phyloP scores from a whole-genome alignment of 108 stramenopile genomes.

The Cyclostephanos tholiformis region DNA sequence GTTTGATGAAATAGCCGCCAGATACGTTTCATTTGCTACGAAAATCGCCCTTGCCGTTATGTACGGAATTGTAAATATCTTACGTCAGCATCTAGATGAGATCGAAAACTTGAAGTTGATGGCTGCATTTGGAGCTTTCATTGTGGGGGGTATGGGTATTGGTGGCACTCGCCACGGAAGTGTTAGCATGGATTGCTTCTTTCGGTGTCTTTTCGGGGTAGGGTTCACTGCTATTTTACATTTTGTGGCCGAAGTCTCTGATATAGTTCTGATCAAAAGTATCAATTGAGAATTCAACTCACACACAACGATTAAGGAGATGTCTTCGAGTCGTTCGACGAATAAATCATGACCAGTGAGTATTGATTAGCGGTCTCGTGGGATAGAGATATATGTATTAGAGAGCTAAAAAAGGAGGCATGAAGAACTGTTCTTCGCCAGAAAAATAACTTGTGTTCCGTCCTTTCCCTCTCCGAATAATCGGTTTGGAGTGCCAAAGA shows the following conservation, averaged over 20 bases:
- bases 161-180: slow-evolving; percentile 33
- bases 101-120: slow-evolving; percentile 34
- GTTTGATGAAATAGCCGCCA: slow-evolving; percentile 34
- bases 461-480: not conserved
- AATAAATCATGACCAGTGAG: too few relatives aligned
- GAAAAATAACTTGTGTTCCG: not conserved
- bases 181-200: slow-evolving; percentile 24
- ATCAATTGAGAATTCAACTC: slow-evolving; percentile 15
- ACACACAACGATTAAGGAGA: not conserved
- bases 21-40: slow-evolving; percentile 31
- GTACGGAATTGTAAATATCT: slow-evolving; percentile 19
- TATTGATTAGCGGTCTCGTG: not conserved
- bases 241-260: slow-evolving; percentile 36
- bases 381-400: not conserved
- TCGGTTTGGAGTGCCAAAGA: not conserved
- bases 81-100: slow-evolving; percentile 23
- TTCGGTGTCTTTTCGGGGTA: slow-evolving; percentile 29
- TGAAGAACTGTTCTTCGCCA: too few relatives aligned
- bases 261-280: slow-evolving; percentile 28
- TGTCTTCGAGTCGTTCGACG: not conserved
- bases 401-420: not conserved
- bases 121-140: slow-evolving; percentile 13
- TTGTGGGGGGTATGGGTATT: slow-evolving; percentile 41
- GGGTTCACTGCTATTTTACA: slow-evolving; percentile 44
- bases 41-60: slow-evolving; percentile 20